Evolutionary conservation across 2,329 filamentous ascomycete genomes (phyloP), one percentile per base, ranked within the genome.

Genomic region (Trichoderma sp.): DNA sequence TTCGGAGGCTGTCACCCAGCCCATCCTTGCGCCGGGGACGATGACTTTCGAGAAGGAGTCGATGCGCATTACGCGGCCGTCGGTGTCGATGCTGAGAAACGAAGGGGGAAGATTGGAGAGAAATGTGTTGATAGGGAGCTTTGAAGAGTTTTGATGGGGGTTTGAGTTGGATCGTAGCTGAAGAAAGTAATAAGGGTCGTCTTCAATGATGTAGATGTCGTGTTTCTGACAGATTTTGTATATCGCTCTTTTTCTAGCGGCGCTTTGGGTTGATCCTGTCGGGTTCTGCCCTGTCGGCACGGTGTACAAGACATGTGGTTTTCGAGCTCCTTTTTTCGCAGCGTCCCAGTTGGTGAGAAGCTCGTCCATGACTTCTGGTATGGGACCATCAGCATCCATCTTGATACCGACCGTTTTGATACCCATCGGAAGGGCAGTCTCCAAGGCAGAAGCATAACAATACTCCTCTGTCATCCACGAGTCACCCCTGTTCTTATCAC

Each of bases 11-110:
- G 95, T 97, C 72, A 98, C 88, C 95, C 96, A 99, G 58, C 95
- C 95, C 60, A 92, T 83, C 57, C 95, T 89, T 18, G 92, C 90
- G 8, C 95, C 95, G 0, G 95, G 95, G 0, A 94, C 88, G 43
- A 97, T 86, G 3, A 97, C 93, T 83, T 98, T 98, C 78, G 93
- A 96, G 83, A 98, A 97, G 0, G 94, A 97, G 80, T 98, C 95
- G 82, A 98, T 88, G 39, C 95, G 92, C 84, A 97, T 86, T 53
- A 98, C 95, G 73, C 95, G 92, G 7, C 95, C 95, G 80, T 97
- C 94, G 1, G 89, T 86, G 79, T 98, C 95, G 76, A 98, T 86
- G 81, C 89, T 93, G 39, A 97, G 85, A 71, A 92, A 89, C 2
- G 92, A 92, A 0, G 94, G 93, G 36, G 80, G 78, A n/a, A 83